Conservation (phyloP, 108 stramenopile genomes). For the Skeletonema menzelii region DNA sequence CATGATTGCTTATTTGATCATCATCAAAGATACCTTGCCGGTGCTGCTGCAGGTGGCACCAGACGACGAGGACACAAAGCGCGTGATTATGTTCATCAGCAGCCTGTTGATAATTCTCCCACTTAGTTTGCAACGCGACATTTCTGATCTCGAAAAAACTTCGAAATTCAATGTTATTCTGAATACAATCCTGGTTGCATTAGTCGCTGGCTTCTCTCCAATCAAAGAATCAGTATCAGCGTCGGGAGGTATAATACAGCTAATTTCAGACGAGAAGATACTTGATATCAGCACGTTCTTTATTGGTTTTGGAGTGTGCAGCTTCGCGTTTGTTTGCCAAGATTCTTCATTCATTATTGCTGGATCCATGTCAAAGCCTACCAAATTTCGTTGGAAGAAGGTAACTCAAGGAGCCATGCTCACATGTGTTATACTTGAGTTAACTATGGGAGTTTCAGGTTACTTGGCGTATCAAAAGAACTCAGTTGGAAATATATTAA, state of each 20-base stretch:
- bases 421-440: slow-evolving; percentile 52
- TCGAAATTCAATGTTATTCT: slow-evolving; percentile 63
- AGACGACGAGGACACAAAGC: slow-evolving; percentile 16
- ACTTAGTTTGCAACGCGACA: slow-evolving; percentile 49
- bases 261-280: slow-evolving; percentile 28
- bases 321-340: slow-evolving; percentile 90
- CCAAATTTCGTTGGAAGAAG: slow-evolving; percentile 67
- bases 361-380: slow-evolving; percentile 69
- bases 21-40: slow-evolving; percentile 47
- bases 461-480: slow-evolving; percentile 65
- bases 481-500: slow-evolving; percentile 72
- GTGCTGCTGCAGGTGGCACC: slow-evolving; percentile 24
- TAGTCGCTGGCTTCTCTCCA: slow-evolving; percentile 54
- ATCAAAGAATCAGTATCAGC: slow-evolving; percentile 24
- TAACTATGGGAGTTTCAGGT: slow-evolving; percentile 57
- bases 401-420: slow-evolving; percentile 57
- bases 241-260: slow-evolving; percentile 20
- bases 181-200: slow-evolving; percentile 57
- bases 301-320: slow-evolving; percentile 78
- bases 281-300: slow-evolving; percentile 63
- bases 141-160: slow-evolving; percentile 53
- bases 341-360: slow-evolving; percentile 88
- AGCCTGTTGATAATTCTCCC: slow-evolving; percentile 38
- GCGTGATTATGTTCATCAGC: slow-evolving; percentile 28
- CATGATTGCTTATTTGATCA: slow-evolving; percentile 43